Evolutionary conservation across 129 eudicot species (phyloP).

Genomic region (Cynara cardunculus): DNA sequence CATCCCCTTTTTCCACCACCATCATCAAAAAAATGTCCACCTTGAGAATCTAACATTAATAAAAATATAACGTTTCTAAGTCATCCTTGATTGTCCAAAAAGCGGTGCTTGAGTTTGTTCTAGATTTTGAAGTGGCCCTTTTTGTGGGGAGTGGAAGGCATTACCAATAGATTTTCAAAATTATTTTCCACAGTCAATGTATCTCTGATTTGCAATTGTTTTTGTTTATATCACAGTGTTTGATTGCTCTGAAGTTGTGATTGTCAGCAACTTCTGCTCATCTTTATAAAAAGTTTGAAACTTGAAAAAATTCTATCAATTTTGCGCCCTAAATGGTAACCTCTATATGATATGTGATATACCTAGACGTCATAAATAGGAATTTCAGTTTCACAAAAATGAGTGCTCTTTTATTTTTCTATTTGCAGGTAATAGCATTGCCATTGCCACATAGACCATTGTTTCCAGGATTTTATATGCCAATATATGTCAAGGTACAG

Average conservation of each 20-base stretch:
- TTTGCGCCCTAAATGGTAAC: background rate
- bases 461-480: constrained; percentile 97
- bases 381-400: background rate
- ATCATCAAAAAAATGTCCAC: background rate
- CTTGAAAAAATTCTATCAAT: background rate
- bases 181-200: background rate
- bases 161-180: too few relatives aligned
- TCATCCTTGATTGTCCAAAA: too few relatives aligned
- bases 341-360: background rate
- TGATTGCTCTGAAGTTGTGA: background rate
- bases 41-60: too few relatives aligned
- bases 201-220: background rate
- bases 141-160: too few relatives aligned
- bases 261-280: background rate
- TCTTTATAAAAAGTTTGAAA: background rate
- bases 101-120: too few relatives aligned
- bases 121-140: too few relatives aligned
- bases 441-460: constrained; percentile 88
- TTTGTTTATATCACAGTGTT: background rate
- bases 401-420: background rate
- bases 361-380: background rate
- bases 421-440: constrained; percentile 81
- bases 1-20: too few relatives aligned
- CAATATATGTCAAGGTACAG: constrained; percentile 85
- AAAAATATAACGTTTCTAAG: too few relatives aligned